Percentiles rank a stretch among this genome's conserved stretches.
Evolutionary conservation across 2,329 filamentous ascomycete genomes (phyloP).

Genomic region (Aureobasidium uvarum): DNA sequence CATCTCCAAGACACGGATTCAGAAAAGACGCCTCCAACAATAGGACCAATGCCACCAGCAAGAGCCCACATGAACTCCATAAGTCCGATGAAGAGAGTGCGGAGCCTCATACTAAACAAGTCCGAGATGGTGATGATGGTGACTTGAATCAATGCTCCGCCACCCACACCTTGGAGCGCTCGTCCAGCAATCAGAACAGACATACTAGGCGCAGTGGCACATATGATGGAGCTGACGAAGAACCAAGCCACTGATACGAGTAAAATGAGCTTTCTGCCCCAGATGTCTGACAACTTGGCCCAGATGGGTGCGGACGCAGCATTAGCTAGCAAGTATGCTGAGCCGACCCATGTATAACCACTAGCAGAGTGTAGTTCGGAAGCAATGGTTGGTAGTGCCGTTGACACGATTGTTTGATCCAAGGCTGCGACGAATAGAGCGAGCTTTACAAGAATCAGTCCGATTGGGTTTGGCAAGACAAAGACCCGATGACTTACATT

Average conservation of each 20-base stretch:
- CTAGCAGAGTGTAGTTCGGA: constrained; percentile 62
- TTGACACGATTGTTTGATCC: constrained; percentile 39
- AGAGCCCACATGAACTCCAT: constrained; percentile 56
- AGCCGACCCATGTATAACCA: constrained; percentile 77
- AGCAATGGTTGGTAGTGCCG: constrained; percentile 43
- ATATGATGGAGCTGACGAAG: constrained; percentile 51
- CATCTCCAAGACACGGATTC: constrained; percentile 42
- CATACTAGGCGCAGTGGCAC: constrained; percentile 50
- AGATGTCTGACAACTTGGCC: constrained; percentile 59
- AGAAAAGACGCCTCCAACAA: constrained; percentile 44
- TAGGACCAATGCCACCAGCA: constrained; percentile 53
- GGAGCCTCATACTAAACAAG: constrained; percentile 50
- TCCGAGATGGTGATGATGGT: constrained; percentile 56
- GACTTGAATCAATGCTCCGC: constrained; percentile 54
- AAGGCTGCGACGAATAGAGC: constrained; percentile 23
- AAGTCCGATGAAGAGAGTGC: constrained; percentile 50
- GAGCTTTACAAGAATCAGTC: constrained; percentile 14
- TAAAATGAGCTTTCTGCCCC: constrained; percentile 56
- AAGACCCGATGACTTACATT: not conserved
- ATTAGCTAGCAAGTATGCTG: constrained; percentile 35
- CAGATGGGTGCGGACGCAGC: constrained; percentile 32
- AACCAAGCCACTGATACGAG: constrained; percentile 52
- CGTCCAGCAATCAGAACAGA: constrained; percentile 55
- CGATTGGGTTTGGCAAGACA: not conserved
- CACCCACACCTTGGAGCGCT: constrained; percentile 55